These are phyloP conservation scores for Rhizoclosmatium globosum DNA, from an alignment of 192 early-diverging fungal genomes.

Conservation along the genomic window DNA sequence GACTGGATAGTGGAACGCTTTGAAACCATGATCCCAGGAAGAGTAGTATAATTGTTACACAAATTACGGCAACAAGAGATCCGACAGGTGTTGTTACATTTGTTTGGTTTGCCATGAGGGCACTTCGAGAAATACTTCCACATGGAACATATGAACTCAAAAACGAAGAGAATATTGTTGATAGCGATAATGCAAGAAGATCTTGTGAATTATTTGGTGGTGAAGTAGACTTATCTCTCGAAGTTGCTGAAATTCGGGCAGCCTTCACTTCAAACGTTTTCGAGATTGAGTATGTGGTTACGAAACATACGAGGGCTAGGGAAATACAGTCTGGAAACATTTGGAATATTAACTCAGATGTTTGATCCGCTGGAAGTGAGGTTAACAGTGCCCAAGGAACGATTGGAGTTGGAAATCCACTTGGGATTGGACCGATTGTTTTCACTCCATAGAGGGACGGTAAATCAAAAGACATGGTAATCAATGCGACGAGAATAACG, in stretches of 20 bases:
- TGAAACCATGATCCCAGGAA: slow-evolving; percentile 9
- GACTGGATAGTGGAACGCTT: not conserved
- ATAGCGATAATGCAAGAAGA: slow-evolving; percentile 13
- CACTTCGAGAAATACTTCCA: slow-evolving; percentile 11
- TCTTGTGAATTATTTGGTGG: not conserved
- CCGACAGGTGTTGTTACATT: slow-evolving; percentile 10
- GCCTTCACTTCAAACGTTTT: slow-evolving; percentile 31
- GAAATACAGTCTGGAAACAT: slow-evolving; percentile 17
- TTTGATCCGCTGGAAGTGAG: not conserved
- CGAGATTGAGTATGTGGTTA: slow-evolving; percentile 33
- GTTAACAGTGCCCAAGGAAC: slow-evolving; percentile 16
- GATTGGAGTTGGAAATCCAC: slow-evolving; percentile 20
- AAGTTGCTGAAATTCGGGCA: not conserved
- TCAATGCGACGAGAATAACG: slow-evolving; percentile 9
- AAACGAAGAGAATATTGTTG: slow-evolving; percentile 14
- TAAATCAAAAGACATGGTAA: slow-evolving; percentile 5
- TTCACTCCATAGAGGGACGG: not conserved
- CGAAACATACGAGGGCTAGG: slow-evolving; percentile 28
- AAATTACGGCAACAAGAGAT: not conserved
- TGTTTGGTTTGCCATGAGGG: slow-evolving; percentile 32
- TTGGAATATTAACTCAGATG: not conserved
- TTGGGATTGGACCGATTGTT: slow-evolving; percentile 28
- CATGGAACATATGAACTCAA: slow-evolving; percentile 21
- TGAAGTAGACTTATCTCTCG: not conserved
- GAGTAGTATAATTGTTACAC: slow-evolving; percentile 7